Base-by-base conservation (phyloP, 2,329 filamentous ascomycete species). In the Penicillium italicum region DNA sequence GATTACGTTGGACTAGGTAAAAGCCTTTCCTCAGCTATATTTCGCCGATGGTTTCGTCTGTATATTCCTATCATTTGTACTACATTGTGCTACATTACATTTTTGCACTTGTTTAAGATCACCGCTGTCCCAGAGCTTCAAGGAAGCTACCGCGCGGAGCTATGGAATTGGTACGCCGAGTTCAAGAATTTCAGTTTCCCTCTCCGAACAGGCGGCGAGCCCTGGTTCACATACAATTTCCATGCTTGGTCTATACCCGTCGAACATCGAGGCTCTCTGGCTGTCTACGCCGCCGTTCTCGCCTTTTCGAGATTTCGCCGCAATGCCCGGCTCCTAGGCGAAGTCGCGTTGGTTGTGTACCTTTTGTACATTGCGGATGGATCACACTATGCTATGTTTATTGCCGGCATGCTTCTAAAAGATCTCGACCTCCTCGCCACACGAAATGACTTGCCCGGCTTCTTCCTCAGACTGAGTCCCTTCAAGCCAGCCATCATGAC, bases 101-200 rank as follows among this genome's bases (percentile, higher is more conserved):
- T 76, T 1, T 82, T 81, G 71, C 82, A 87, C 62, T 58, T 80
- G 0, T 77, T 84, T 36, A 78, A 77, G 6, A 72, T 82, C 53
- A 78, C 74, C 69, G 72, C 74, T 7, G 72, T 75, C 12, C 70
- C 70, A 22, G 69, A 73, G 14, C 68, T 72, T 11, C 69, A 80
- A 56, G 60, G 60, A 5, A 80, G 62, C 31, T 78, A 79, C 62
- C 57, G 66, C 8, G 78, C 77, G 11, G 83, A 85, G 62, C 57
- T 84, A 1, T 82, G 79, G 74, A 75, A 72, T 36, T 78, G 76
- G 76, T 78, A 79, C 51, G 67, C 66, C 57, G 83, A 88, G 66
- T 76, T 83, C 66, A 89, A 88, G 67, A 87, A 87, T 69, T 88
- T 86, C 73, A 88, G 81, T 70, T 89, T 86, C 66, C 68, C 87